Conservation (phyloP, 2,329 filamentous ascomycete species). For the Diaporthe nobilis region DNA sequence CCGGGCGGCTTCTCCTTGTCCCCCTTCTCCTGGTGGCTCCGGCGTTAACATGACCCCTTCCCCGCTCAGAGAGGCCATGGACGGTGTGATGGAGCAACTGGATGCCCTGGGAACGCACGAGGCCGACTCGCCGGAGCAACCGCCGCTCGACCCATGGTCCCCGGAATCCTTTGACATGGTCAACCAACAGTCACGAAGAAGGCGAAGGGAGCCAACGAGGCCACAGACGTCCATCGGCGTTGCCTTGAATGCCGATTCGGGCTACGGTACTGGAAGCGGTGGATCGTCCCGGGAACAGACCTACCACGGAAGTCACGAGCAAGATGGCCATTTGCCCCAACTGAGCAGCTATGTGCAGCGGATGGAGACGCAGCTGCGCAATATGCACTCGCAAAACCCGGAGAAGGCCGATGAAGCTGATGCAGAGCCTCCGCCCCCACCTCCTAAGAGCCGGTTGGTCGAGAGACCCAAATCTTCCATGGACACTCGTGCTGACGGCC, state of each 20-base stretch:
- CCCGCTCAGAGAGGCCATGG: conserved; percentile 94
- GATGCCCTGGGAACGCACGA: conserved; percentile 82
- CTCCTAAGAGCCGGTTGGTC: conserved; percentile 67
- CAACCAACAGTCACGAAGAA: conserved; percentile 56
- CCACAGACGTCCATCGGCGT: conserved; percentile 84
- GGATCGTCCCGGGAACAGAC: conserved; percentile 66
- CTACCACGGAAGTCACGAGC: conserved; percentile 56
- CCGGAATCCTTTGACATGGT: conserved; percentile 84
- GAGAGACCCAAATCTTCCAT: conserved; percentile 73
- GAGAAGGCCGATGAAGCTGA: conserved; percentile 56
- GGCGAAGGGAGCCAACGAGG: conserved; percentile 54
- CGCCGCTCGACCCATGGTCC: conserved; percentile 81
- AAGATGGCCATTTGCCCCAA: conserved; percentile 73
- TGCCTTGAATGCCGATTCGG: conserved; percentile 68
- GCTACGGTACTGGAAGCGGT: conserved; percentile 71
- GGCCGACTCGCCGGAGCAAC: conserved; percentile 67
- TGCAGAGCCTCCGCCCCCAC: conserved; percentile 69
- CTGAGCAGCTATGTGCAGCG: conserved; percentile 89
- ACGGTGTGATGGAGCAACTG: conserved; percentile 96
- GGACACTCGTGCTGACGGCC: conserved; percentile 57
- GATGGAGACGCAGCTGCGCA: conserved; percentile 87
- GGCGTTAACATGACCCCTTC: conserved; percentile 82
- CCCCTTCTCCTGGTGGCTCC: conserved; percentile 76
- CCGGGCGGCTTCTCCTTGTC: conserved; percentile 72
- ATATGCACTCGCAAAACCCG: conserved; percentile 73